phyloP scores from a whole-genome alignment of 2,329 filamentous ascomycete genomes.

The Trichophyton simii region DNA sequence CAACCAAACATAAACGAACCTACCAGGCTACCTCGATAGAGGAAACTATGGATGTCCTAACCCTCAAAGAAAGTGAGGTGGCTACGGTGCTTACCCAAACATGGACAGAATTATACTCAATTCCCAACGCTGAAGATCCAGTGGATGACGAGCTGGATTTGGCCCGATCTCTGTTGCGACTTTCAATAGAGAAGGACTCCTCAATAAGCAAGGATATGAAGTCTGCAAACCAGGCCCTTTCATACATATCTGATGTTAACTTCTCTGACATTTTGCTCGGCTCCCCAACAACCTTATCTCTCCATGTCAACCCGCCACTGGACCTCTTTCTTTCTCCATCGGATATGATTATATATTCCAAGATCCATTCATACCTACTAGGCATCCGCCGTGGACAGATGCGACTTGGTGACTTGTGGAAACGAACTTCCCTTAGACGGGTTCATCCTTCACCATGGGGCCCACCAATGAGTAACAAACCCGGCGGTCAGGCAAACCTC shows the following conservation, averaged over 20 bases:
- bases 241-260: slow-evolving; percentile 30
- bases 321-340: slow-evolving; percentile 72
- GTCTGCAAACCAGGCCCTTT: slow-evolving; percentile 16
- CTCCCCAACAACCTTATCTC: slow-evolving; percentile 54
- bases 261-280: slow-evolving; percentile 79
- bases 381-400: slow-evolving; percentile 77
- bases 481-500: slow-evolving; percentile 48
- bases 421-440: slow-evolving; percentile 62
- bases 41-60: slow-evolving; percentile 45
- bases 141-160: slow-evolving; percentile 65
- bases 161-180: slow-evolving; percentile 61
- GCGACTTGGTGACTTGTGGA: slow-evolving; percentile 75
- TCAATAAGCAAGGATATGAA: slow-evolving; percentile 9
- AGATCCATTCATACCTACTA: slow-evolving; percentile 77
- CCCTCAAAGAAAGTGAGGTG: slow-evolving; percentile 79
- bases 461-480: slow-evolving; percentile 50
- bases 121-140: slow-evolving; percentile 65
- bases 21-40: slow-evolving; percentile 17
- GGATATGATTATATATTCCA: slow-evolving; percentile 68
- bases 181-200: slow-evolving; percentile 39
- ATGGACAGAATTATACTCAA: slow-evolving; percentile 65
- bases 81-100: slow-evolving; percentile 61
- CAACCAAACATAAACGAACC: slow-evolving; percentile 56
- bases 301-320: slow-evolving; percentile 66
- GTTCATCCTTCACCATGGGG: slow-evolving; percentile 61